A percentile compares a stretch with the other conserved stretches of the same genome.
These are phyloP conservation scores for Penicillium expansum DNA, from an alignment of 2,329 filamentous ascomycete species.

Conservation along the genomic window DNA sequence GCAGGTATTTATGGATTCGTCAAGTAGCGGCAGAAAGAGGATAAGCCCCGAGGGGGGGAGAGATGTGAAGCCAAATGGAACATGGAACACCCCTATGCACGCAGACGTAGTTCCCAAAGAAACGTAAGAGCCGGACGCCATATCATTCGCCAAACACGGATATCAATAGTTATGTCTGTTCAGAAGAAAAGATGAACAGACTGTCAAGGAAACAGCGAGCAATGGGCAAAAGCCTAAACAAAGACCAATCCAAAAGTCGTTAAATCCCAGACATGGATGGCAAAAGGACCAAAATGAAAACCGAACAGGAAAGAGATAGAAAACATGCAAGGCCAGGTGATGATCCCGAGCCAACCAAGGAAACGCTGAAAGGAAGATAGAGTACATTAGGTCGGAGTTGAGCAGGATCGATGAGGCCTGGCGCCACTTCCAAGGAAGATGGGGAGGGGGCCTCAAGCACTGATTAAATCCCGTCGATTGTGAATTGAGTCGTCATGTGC, in stretches of 20 bases:
- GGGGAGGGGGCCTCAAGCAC: slow-evolving; percentile 11
- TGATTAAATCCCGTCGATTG: slow-evolving; percentile 18
- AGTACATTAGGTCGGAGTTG: slow-evolving; percentile 31
- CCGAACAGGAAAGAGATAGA: slow-evolving; percentile 10
- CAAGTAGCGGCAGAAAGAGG: slow-evolving; percentile 22
- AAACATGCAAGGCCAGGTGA: slow-evolving; percentile 18
- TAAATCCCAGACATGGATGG: slow-evolving; percentile 17
- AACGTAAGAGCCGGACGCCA: slow-evolving; percentile 33
- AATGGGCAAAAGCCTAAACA: slow-evolving; percentile 13
- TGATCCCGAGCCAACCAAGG: slow-evolving; percentile 21
- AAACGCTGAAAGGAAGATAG: slow-evolving; percentile 30
- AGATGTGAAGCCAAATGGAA: slow-evolving; percentile 16
- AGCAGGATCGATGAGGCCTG: slow-evolving; percentile 17
- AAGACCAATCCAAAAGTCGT: slow-evolving; percentile 22
- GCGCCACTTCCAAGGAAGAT: slow-evolving; percentile 5
- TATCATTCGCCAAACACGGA: slow-evolving; percentile 36
- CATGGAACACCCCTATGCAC: slow-evolving; percentile 21
- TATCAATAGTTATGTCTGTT: slow-evolving; percentile 31
- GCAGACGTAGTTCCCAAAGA: slow-evolving; percentile 21
- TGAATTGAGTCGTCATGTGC: slow-evolving; percentile 21
- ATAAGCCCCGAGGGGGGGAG: slow-evolving; percentile 13
- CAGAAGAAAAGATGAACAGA: slow-evolving; percentile 8
- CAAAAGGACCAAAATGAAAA: slow-evolving; percentile 12
- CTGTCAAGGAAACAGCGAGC: slow-evolving; percentile 11
- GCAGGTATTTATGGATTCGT: slow-evolving; percentile 25